Evolutionary conservation across 495 filamentous ascomycete genomes (phyloP), one percentile per base, ranked within the genome.

Genomic region (Aspergillus campestris): DNA sequence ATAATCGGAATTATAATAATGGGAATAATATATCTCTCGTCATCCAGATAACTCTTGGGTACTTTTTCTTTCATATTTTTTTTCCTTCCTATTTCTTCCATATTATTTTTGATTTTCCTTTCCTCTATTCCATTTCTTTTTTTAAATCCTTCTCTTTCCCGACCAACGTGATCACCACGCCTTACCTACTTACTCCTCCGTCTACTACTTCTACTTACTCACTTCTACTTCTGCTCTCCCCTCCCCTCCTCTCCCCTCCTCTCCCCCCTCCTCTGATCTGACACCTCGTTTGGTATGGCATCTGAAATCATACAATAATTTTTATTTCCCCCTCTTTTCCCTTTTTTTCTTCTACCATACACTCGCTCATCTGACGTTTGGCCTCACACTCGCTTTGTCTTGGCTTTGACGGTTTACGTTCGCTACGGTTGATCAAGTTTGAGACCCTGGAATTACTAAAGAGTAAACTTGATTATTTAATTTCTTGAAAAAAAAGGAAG

Each of bases 321-420:
- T 42, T 57, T 29, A 38, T 37, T 37, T 42, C 48, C 31, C 40
- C 42, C 44, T 38, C 36, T 36, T 51, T 47, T 53, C 47, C 40
- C 33, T 48, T 49, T 49, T 44, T 44, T 54, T 50, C 38, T 51
- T 40, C 18, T 24, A 24, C 18, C 18, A 24, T 58, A 64, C 66
- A 62, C 65, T 69, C 65, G 68, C 67, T 65, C 60, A 51, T 52
- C 50, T 49, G 54, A 63, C 64, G 56, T 62, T 67, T 62, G 62
- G 64, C 64, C 54, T 61, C 57, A 72, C 68, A 68, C 64, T 72
- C 66, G 68, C 67, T 71, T 63, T 57, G 56, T 65, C 56, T 64
- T 54, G 59, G 52, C 50, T 65, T 58, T 48, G 44, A 60, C 64
- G 52, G 58, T 60, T 50, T 61, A 70, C 68, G 58, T 66, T 71